Base-by-base conservation (phyloP, 2,329 filamentous ascomycete species). In the Spiromastix sp. region DNA sequence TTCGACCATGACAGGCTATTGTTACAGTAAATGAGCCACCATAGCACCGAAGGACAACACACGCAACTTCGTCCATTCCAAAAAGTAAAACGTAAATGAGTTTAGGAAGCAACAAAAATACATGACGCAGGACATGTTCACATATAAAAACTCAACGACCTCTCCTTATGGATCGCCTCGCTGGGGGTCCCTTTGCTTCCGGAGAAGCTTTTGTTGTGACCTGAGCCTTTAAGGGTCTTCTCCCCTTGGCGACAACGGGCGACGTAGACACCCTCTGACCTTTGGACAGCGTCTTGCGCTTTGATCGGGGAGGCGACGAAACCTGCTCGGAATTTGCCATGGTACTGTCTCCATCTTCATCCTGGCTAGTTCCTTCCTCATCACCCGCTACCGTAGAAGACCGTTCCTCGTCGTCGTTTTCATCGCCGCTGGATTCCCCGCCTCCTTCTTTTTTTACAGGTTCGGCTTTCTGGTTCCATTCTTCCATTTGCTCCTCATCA, bases 401-500 rank as follows among this genome's bases (percentile, higher is more conserved):
- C 24, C 11, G n/a, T 25, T 34, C 36, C 6, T 48, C 38, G 1
- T 45, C 42, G 25, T 39, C 37, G 29, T 40, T 44, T 30, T 48
- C 44, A 12, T 45, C 48, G 10, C 45, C 45, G 10, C 40, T 36
- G 13, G 51, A 44, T 17, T 48, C 44, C 19, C 42, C 44, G 5
- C 41, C 37, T 21, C 50, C 32, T 40, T 42, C 40, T 37, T 52
- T 48, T 11, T 48, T 47, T 21, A 47, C 47, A 17, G 53, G 44
- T 9, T 46, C 41, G 13, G 51, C 38, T 11, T 49, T 43, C 40
- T 57, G 41, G 21, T 60, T 49, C 48, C 51, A 55, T 25, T 60
- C 54, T 22, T 57, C 51, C 50, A 66, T 60, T 34, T 65, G 60
- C 26, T 52, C 45, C 32, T 65, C 61, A 13, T 63, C 61, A 22